phyloP scores from a whole-genome alignment of 2,329 filamentous ascomycete genomes.

The Trichophyton simii region DNA sequence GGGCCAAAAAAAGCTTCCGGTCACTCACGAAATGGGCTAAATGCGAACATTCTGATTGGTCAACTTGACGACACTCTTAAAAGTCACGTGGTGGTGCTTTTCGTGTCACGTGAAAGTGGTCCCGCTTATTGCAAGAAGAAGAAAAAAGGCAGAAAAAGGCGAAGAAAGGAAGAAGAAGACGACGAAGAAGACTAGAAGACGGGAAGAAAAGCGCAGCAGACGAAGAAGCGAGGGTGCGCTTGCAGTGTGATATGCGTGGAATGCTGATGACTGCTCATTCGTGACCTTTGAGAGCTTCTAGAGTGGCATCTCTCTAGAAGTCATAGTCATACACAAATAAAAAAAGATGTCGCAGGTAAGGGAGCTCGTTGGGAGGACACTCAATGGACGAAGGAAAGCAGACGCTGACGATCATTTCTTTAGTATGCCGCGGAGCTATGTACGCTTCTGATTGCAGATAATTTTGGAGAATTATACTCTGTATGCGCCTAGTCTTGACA shows the following conservation, averaged over 20 bases:
- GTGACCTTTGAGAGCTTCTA: conserved; percentile 41
- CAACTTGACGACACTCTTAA: conserved; percentile 20
- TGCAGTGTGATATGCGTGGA: neutral
- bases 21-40: conserved; percentile 14
- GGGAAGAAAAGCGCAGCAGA: conserved; percentile 11
- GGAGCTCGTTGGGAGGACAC: conserved; percentile 13
- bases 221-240: neutral
- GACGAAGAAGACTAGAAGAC: neutral
- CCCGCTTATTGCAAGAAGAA: neutral
- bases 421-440: conserved; percentile 75
- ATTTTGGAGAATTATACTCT: conserved; percentile 81
- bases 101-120: neutral
- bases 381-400: conserved; percentile 12
- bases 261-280: conserved; percentile 6
- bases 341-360: conserved; percentile 45
- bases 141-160: conserved; percentile 11
- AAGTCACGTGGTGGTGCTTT: conserved; percentile 7
- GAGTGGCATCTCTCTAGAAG: conserved; percentile 67
- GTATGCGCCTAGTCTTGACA: conserved; percentile 42
- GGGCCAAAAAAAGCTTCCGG: conserved; percentile 1
- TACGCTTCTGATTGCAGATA: conserved; percentile 73
- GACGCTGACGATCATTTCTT: conserved; percentile 10
- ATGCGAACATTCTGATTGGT: conserved; percentile 30
- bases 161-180: conserved; percentile 21
- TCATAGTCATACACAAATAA: conserved; percentile 20